These are phyloP conservation scores for Acmispon strigosus DNA, from an alignment of 306 rosid species.

Conservation along the genomic window DNA sequence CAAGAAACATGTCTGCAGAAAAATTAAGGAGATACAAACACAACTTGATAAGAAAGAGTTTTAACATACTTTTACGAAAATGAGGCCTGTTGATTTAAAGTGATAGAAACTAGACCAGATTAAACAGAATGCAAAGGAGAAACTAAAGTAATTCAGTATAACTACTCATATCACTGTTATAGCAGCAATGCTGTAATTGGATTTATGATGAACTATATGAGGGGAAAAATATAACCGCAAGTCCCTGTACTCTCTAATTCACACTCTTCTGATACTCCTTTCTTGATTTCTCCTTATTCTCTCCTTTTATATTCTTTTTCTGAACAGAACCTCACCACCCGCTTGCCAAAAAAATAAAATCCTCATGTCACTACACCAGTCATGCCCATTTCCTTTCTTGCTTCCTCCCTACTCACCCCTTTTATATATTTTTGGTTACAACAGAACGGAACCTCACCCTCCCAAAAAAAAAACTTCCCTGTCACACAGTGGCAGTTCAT, in stretches of 20 bases:
- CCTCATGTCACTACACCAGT: too few relatives aligned
- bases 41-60: neutral
- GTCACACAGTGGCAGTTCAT: too few relatives aligned
- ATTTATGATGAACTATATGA: neutral
- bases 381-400: too few relatives aligned
- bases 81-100: neutral
- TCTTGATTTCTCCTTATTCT: neutral
- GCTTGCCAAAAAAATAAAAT: too few relatives aligned
- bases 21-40: constrained; percentile 11
- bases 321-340: too few relatives aligned
- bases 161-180: neutral
- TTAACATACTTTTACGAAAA: neutral
- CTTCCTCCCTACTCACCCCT: too few relatives aligned
- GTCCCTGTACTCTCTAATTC: neutral
- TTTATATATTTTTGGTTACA: too few relatives aligned
- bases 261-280: neutral
- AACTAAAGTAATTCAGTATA: neutral
- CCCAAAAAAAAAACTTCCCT: too few relatives aligned
- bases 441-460: too few relatives aligned
- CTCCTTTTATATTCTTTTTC: neutral
- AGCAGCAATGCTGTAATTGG: neutral
- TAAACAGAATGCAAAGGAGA: neutral
- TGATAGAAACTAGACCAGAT: neutral
- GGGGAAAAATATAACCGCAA: neutral
- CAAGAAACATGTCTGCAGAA: constrained; percentile 82